These are phyloP conservation scores for Stygiomarasmius scandens DNA, from an alignment of 1,284 basidiomycete genomes.

Conservation along the genomic window DNA sequence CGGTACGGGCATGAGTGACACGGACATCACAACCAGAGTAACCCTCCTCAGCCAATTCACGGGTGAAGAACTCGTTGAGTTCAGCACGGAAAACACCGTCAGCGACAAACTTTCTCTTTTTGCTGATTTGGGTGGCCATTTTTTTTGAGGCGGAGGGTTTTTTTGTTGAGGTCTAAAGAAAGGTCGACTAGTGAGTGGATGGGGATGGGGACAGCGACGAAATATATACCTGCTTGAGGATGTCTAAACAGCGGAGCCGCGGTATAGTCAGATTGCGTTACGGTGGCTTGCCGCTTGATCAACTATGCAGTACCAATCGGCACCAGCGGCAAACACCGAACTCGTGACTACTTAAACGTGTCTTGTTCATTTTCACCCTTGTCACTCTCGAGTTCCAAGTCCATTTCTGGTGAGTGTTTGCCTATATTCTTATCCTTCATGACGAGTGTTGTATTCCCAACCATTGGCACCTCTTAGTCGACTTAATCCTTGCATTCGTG, in stretches of 20 bases:
- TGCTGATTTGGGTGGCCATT: constrained; percentile 88
- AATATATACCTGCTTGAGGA: not conserved
- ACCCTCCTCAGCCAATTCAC: constrained; percentile 98
- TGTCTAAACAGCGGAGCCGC: not conserved
- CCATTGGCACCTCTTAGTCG: constrained; percentile 91
- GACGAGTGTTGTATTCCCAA: constrained; percentile 80
- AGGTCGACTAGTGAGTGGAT: constrained; percentile 20
- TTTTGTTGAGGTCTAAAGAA: constrained; percentile 16
- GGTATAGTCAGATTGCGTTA: not conserved
- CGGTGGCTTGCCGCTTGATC: not conserved
- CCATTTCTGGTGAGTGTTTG: constrained; percentile 3
- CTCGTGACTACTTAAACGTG: constrained; percentile 24
- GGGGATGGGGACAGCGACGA: not conserved
- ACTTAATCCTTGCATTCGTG: constrained; percentile 52
- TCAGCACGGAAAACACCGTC: constrained; percentile 99
- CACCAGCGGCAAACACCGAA: constrained; percentile 9
- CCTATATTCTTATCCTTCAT: constrained; percentile 32
- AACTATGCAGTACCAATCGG: constrained; percentile 9
- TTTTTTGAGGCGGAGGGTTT: constrained; percentile 25
- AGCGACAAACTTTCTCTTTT: constrained; percentile 98
- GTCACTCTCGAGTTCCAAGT: constrained; percentile 17
- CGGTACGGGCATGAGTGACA: constrained; percentile 98
- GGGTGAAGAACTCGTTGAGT: constrained; percentile 98
- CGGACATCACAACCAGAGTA: constrained; percentile 99
- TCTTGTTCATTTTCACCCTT: constrained; percentile 9